Evolutionary conservation across 2,329 filamentous ascomycete genomes (phyloP), one percentile per base, ranked within the genome.

Genomic region (Rutstroemia sydowiana): DNA sequence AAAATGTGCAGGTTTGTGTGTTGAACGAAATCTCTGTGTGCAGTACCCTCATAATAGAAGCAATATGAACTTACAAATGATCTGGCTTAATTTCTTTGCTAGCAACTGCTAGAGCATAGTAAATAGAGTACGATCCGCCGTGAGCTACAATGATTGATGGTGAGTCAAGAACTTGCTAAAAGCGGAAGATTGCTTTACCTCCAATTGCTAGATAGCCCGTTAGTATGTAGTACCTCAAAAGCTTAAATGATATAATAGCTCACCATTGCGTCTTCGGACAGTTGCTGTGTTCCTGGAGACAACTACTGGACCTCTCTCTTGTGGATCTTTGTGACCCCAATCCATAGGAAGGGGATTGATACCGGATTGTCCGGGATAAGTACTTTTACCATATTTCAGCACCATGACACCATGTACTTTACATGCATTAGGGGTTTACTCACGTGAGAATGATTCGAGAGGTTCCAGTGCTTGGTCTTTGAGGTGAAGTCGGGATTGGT

Each of bases 41-140:
- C n/a, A n/a, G n/a, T n/a, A n/a, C n/a, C n/a, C n/a, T n/a, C n/a
- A n/a, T n/a, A n/a, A n/a, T n/a, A n/a, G n/a, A 32, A 13, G 20
- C 14, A 4, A 37, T 26, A 18, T 20, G 23, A 23, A 36, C 70
- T 50, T 65, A 78, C 77, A 70, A 86, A 70, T 96, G 91, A 60
- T 95, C 85, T 37, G 82, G 77, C 56, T 88, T 82, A 53, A 97
- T 79, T 66, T 97, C 87, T 63, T 92, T 91, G 66, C 88, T 93
- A 20, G 92, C 92, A 58, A 97, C 84, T 11, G 92, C 92, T 26
- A 97, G 78, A 20, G 92, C 92, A 66, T 95, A 90, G 73, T 97
- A 97, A 58, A 96, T 92, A 56, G 88, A 90, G 69, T 98, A 97
- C 4, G 90, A 96, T 52, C 93, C 92, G 57, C 93, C 92, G 60